These are phyloP conservation scores for Firmiana major DNA, from an alignment of 345 rosid species.

Conservation along the genomic window DNA sequence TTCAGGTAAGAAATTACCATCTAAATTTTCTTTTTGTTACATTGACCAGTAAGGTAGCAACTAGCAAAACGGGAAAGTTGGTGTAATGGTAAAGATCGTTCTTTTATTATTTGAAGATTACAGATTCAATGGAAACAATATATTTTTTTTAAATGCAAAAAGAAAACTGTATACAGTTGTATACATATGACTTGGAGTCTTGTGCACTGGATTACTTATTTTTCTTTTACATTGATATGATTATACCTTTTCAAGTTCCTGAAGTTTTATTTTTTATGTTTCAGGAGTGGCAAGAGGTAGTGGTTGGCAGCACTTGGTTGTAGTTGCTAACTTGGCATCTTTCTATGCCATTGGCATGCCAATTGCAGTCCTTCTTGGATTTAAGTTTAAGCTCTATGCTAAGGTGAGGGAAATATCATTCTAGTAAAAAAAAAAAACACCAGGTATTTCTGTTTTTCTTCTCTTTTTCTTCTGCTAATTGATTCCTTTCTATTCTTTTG, in stretches of 20 bases:
- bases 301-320: conserved; percentile 65
- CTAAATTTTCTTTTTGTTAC: no score
- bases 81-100: no score
- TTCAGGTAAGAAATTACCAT: conserved; percentile 26
- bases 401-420: conserved; percentile 35
- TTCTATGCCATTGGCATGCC: conserved; percentile 52
- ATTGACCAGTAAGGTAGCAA: no score
- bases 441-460: neutral
- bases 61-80: no score
- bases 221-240: no score
- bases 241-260: no score
- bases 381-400: conserved; percentile 41
- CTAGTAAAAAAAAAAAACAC: neutral
- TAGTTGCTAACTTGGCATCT: conserved; percentile 41
- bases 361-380: conserved; percentile 44
- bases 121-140: no score
- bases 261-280: neutral
- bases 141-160: no score
- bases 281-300: conserved; percentile 69
- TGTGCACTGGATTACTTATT: no score
- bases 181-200: no score
- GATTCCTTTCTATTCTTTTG: neutral
- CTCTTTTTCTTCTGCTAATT: neutral
- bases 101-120: no score
- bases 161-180: no score